Percentiles rank a stretch among this genome's conserved stretches.
Conservation (phyloP, 139 green algal species). For the Auxenochlorella pyrenoidosa region DNA sequence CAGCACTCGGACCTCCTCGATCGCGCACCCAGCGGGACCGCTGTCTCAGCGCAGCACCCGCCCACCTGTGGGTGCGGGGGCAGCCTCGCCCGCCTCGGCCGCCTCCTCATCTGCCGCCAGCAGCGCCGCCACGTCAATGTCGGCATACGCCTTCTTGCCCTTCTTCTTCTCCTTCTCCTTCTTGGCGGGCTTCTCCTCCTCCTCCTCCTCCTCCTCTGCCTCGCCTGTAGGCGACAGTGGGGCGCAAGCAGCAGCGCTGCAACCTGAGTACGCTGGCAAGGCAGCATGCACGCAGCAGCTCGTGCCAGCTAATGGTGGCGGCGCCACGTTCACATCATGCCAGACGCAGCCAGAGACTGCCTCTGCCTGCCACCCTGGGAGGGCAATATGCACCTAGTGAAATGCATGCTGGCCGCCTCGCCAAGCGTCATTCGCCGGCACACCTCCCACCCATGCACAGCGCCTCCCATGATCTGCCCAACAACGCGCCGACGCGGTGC, state of each 20-base stretch:
- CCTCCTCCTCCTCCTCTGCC: conserved; percentile 29
- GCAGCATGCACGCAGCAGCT: not conserved
- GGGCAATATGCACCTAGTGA: too few relatives aligned
- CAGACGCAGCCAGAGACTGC: too few relatives aligned
- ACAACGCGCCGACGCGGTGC: too few relatives aligned
- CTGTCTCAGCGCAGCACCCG: not conserved
- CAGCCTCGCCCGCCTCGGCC: conserved; percentile 14
- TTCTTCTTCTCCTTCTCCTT: conserved; percentile 62
- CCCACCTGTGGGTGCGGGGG: not conserved
- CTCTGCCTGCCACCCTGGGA: not conserved
- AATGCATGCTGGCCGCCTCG: too few relatives aligned
- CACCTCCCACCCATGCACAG: too few relatives aligned
- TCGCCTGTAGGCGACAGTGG: not conserved
- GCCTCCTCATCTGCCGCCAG: conserved; percentile 27
- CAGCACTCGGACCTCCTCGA: too few relatives aligned
- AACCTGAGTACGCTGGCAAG: too few relatives aligned
- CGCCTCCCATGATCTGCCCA: too few relatives aligned
- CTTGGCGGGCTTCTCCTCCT: conserved; percentile 34
- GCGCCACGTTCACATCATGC: too few relatives aligned
- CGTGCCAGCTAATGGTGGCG: not conserved
- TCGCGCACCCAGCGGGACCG: not conserved
- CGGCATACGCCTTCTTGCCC: conserved; percentile 44
- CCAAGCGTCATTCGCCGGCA: too few relatives aligned
- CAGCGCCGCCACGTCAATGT: conserved; percentile 43
- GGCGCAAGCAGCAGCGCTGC: too few relatives aligned